Conservation (phyloP, 1,284 basidiomycete genomes). For the Sanguinoderma infundibulare region DNA sequence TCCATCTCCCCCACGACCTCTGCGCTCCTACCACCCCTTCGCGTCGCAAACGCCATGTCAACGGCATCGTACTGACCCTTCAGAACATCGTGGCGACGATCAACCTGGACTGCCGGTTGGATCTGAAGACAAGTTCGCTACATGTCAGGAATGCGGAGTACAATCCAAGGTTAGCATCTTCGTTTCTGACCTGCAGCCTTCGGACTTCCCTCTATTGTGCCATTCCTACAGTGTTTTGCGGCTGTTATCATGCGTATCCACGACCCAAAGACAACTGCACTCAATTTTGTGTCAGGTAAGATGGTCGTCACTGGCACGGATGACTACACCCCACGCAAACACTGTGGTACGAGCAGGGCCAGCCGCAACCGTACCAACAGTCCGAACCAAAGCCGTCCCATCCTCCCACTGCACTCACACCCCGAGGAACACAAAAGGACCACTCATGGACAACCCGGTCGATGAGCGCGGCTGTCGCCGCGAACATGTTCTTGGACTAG, state of each 20-base stretch:
- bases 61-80: slow-evolving; percentile 93
- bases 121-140: slow-evolving; percentile 97
- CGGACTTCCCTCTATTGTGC: slow-evolving; percentile 61
- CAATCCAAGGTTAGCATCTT: slow-evolving; percentile 94
- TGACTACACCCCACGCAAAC: too few species aligned
- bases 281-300: slow-evolving; percentile 99
- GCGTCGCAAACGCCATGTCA: slow-evolving; percentile 92
- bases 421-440: too few species aligned
- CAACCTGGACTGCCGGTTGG: slow-evolving; percentile 95
- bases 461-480: too few species aligned
- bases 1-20: slow-evolving; percentile 61
- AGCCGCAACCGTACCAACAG: too few species aligned
- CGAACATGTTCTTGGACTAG: too few species aligned
- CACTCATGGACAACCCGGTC: too few species aligned
- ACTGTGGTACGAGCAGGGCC: too few species aligned
- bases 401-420: too few species aligned
- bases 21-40: slow-evolving; percentile 72
- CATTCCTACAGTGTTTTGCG: slow-evolving; percentile 88
- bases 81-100: slow-evolving; percentile 99
- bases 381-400: too few species aligned
- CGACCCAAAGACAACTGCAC: slow-evolving; percentile 98
- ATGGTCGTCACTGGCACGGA: slow-evolving; percentile 99
- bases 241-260: slow-evolving; percentile 99
- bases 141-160: slow-evolving; percentile 99
- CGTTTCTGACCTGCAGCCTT: slow-evolving; percentile 52